A percentile compares a stretch with the other conserved stretches of the same genome.
These are phyloP conservation scores for Xerocomellus intermedius DNA, from an alignment of 768 basidiomycete genomes.

Conservation along the genomic window DNA sequence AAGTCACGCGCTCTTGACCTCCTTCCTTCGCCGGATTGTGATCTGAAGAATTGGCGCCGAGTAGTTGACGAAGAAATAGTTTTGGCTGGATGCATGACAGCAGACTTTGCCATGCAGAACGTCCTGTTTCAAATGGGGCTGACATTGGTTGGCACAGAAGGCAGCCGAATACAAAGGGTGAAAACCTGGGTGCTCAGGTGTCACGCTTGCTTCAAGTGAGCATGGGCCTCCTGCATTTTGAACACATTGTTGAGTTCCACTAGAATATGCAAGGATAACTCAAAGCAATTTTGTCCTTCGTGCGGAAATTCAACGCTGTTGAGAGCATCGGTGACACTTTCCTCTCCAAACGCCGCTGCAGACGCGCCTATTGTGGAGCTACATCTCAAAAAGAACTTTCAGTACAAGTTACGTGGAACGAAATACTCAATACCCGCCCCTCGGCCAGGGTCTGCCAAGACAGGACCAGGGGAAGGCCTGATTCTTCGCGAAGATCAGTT, in stretches of 20 bases:
- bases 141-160: constrained; percentile 84
- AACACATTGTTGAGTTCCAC: background rate
- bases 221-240: constrained; percentile 10
- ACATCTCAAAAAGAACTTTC: constrained; percentile 95
- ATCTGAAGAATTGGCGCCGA: constrained; percentile 33
- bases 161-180: constrained; percentile 84
- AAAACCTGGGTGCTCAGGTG: constrained; percentile 96
- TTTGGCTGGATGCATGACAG: constrained; percentile 90
- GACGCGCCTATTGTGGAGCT: constrained; percentile 73
- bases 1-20: constrained; percentile 86
- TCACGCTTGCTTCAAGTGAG: constrained; percentile 99
- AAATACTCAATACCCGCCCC: constrained; percentile 91
- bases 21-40: constrained; percentile 53
- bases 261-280: constrained; percentile 93
- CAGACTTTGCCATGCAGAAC: constrained; percentile 99
- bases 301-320: constrained; percentile 92
- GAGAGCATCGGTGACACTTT: constrained; percentile 86
- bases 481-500: constrained; percentile 92
- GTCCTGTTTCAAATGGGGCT: constrained; percentile 93
- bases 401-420: constrained; percentile 88
- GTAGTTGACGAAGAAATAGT: constrained; percentile 42
- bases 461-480: constrained; percentile 75
- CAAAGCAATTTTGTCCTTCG: constrained; percentile 95
- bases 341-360: constrained; percentile 58
- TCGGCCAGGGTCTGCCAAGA: constrained; percentile 84